Percentiles rank a stretch among this genome's conserved stretches.
These are phyloP conservation scores for Gracilaria domingensis DNA, from an alignment of 23 red algal genomes.

Conservation along the genomic window DNA sequence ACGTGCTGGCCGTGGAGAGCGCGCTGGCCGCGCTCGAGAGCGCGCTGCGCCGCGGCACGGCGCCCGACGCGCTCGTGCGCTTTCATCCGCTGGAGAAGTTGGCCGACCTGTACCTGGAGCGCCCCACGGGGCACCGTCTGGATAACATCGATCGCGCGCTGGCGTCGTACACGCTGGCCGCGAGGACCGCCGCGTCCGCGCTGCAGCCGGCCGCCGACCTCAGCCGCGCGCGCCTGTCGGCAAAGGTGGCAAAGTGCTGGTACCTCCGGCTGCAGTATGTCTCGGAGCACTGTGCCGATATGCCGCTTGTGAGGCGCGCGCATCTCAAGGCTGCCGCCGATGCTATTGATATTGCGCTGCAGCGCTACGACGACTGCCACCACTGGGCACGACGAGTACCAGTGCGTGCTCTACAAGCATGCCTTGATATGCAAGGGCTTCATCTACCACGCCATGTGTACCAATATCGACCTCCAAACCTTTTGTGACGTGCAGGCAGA, in stretches of 20 bases:
- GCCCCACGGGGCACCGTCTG: not conserved
- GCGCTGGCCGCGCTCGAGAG: not conserved
- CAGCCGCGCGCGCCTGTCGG: not conserved
- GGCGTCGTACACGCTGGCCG: not conserved
- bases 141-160: constrained; percentile 16
- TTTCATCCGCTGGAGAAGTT: constrained; percentile 15
- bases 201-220: not conserved
- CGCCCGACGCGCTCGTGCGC: not conserved
- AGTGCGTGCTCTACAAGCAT: not conserved
- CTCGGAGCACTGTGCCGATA: not conserved
- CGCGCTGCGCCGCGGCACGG: not conserved
- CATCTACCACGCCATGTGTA: constrained; percentile 4
- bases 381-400: not conserved
- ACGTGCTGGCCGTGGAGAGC: not conserved
- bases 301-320: not conserved
- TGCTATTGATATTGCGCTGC: constrained; percentile 24
- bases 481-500: not conserved
- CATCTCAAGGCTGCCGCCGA: constrained; percentile 8
- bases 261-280: not conserved
- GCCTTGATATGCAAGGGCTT: constrained; percentile 20
- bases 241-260: constrained; percentile 13
- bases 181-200: not conserved
- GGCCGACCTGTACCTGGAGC: not conserved
- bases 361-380: constrained; percentile 3
- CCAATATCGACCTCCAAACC: not conserved